Base-by-base conservation (phyloP, 2,329 filamentous ascomycete species). In the Tetracladium maxilliforme region DNA sequence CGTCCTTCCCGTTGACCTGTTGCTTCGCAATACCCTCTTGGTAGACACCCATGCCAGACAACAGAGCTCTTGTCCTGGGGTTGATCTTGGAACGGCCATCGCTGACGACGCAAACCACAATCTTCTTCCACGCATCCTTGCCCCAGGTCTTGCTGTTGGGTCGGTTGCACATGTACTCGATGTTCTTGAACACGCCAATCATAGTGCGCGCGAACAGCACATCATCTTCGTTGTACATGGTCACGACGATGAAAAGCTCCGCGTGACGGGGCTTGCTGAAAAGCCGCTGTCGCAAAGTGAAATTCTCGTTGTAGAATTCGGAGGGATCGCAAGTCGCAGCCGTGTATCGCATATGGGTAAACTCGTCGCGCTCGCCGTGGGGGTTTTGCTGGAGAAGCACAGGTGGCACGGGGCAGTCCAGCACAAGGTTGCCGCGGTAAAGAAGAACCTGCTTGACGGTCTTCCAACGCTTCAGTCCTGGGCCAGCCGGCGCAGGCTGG, bases 191-290 rank as follows among this genome's bases (percentile, higher is more conserved):
- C 5, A 98, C 84, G 49, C 90, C 90, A 24, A 76, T 81, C 82
- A 98, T 82, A 5, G 90, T 95, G 21, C 90, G 74, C 14, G 90
- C 84, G 46, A 98, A 94, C 31, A 94, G 61, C 36, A 95, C 75
- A 41, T 98, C 90, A 48, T 98, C 87, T 45, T 98, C 90, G 45
- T 98, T 98, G 59, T 98, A 98, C 87, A 94, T 94, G 30, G 87
- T 95, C 27, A 95, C 72, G 17, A 86, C 87, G 41, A 95, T 93
- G 51, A 95, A 94, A 3, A 95, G 61, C 54, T 95, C 87, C 0
- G 87, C 94, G 44, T 93, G 81, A 27, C 87, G 67, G 4, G 83
- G 78, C 50, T 93, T 94, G 29, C 82, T 83, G 45, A 94, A 94
- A 14, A 95, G 69, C 45, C 72, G 77, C 52, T 95, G 87, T 33